phyloP scores from a whole-genome alignment of 1,284 basidiomycete genomes.

The Entoloma clypeatum region DNA sequence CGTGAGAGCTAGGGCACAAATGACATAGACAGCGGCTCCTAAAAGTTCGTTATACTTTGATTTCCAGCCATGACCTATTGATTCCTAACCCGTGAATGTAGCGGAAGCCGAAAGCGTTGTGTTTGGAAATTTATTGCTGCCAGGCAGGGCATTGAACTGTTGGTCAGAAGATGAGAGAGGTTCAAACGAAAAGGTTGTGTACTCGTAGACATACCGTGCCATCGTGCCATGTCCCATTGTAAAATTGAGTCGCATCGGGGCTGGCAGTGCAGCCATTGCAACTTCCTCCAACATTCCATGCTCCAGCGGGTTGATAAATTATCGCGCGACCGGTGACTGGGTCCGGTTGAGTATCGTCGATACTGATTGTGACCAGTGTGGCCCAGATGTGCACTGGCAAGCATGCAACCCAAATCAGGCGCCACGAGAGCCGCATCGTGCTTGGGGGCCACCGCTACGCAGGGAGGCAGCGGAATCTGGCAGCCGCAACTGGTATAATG shows the following conservation, averaged over 20 bases:
- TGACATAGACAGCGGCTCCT: slow-evolving; percentile 31
- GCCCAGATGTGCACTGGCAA: slow-evolving; percentile 19
- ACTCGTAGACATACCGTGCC: slow-evolving; percentile 2
- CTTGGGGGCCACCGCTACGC: too few relatives aligned
- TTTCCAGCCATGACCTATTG: slow-evolving; percentile 16
- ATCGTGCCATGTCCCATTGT: slow-evolving; percentile 11
- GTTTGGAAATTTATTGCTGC: slow-evolving; percentile 15
- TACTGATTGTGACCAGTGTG: slow-evolving; percentile 34
- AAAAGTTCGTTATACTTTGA: not conserved
- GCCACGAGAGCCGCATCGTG: too few relatives aligned
- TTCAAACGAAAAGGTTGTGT: slow-evolving; percentile 17
- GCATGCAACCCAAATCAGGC: too few relatives aligned
- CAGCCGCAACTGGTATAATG: too few relatives aligned
- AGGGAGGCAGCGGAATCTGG: too few relatives aligned
- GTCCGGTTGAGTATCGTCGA: slow-evolving; percentile 42
- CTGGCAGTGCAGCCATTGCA: slow-evolving; percentile 24
- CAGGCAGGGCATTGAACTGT: slow-evolving; percentile 19
- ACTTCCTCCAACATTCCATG: slow-evolving; percentile 26
- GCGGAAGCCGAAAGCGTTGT: slow-evolving; percentile 18
- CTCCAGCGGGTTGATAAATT: slow-evolving; percentile 24
- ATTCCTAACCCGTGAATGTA: slow-evolving; percentile 22
- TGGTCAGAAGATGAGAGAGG: slow-evolving; percentile 22
- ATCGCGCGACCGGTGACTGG: slow-evolving; percentile 28
- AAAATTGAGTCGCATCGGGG: slow-evolving; percentile 20
- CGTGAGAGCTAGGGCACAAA: slow-evolving; percentile 26